Evolutionary conservation across 352 stramenopile species (phyloP), one percentile per base, ranked within the genome.

Genomic region (Globisporangium parvum): DNA sequence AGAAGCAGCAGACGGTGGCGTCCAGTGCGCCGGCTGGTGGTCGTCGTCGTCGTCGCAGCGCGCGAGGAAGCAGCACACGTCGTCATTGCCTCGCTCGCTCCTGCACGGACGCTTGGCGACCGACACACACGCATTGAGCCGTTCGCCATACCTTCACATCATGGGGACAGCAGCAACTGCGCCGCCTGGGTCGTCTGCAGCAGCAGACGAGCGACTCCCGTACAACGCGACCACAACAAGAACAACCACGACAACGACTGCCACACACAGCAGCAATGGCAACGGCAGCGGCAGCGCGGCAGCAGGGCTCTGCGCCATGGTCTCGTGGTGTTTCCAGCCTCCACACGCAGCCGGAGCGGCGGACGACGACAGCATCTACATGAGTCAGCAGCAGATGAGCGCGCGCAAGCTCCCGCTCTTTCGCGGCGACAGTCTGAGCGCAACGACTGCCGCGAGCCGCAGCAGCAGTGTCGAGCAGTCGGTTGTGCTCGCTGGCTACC

Each of bases 311-410:
- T 72, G 65, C 44, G 60, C 73, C 10, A 71, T 85, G 40, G 31
- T 88, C 4, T 69, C 67, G 21, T 88, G 74, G 56, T 88, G 76
- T 56, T 88, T 88, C 66, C 78, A 80, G 63, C 60, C 71, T 2
- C 35, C 67, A 26, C 60, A 67, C 40, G 60, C 66, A 35, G 60
- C 61, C 40, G 15, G 50, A 55, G 44, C 37, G 21, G 15, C 33
- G 12, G 65, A 69, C 39, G 63, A 79, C 33, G 70, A 76, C 26
- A 54, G 57, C 39, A 61, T 60, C 26, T 85, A 80, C 63, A 66
- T 84, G 55, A 63, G 57, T 5, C 60, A 76, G 54, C 58, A 69
- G 35, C 59, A 66, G 37, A 53, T 59, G 53, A 55, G 40, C n/a
- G 26, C 17, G 17, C 61, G 59, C 50, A 51, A 49, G 33, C 40